Percentiles rank a stretch among this genome's conserved stretches.
Conservation (phyloP, 148 eudicot genomes). For the Hydrangea macrophylla region DNA sequence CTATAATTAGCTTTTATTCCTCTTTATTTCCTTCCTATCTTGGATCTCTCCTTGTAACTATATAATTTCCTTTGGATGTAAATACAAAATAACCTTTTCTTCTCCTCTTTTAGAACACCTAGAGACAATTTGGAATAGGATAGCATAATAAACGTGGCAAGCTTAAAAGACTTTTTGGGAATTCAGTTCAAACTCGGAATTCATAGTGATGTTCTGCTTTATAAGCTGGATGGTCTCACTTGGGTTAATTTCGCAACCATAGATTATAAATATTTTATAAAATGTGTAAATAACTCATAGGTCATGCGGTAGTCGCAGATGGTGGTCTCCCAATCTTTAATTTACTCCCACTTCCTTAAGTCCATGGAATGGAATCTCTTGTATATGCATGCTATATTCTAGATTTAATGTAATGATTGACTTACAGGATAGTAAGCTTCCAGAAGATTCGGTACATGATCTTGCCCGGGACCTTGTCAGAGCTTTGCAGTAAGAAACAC, state of each 20-base stretch:
- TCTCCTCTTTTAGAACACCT: too few relatives aligned
- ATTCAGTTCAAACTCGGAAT: not conserved
- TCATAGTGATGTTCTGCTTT: not conserved
- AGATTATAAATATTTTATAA: too few relatives aligned
- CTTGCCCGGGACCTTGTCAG: constrained; percentile 63
- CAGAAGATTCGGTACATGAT: constrained; percentile 94
- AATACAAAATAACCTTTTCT: too few relatives aligned
- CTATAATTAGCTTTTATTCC: too few relatives aligned
- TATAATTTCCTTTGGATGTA: too few relatives aligned
- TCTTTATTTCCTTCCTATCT: too few relatives aligned
- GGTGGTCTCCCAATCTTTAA: too few relatives aligned
- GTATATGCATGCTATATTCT: not conserved
- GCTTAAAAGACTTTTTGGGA: not conserved
- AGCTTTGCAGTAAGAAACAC: constrained; percentile 76
- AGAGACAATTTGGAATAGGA: not conserved
- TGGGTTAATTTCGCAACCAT: not conserved
- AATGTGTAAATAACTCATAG: too few relatives aligned
- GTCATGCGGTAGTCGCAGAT: too few relatives aligned
- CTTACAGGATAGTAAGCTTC: constrained; percentile 81
- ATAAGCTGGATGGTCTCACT: not conserved
- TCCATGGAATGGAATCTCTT: not conserved
- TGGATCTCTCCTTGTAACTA: too few relatives aligned
- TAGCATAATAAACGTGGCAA: not conserved
- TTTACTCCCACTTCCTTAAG: too few relatives aligned
- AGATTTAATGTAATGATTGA: not conserved